phyloP scores from a whole-genome alignment of 2,329 filamentous ascomycete species.

The Exophiala mesophila region DNA sequence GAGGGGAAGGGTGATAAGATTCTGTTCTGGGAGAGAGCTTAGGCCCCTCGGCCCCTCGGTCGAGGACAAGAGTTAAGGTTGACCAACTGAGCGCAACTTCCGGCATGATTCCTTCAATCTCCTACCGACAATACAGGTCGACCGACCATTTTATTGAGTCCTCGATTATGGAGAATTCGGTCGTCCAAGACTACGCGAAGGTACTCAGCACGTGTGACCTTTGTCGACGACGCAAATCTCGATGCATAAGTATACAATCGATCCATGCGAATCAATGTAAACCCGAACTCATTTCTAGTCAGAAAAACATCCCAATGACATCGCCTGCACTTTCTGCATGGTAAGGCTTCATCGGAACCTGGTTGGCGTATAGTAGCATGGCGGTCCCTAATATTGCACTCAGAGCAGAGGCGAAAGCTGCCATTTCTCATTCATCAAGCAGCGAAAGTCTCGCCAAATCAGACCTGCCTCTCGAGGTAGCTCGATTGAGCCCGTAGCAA shows the following conservation, averaged over 20 bases:
- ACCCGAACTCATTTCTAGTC: conserved; percentile 3
- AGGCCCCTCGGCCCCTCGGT: too few relatives aligned
- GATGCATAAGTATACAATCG: conserved; percentile 39
- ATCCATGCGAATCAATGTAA: conserved; percentile 9
- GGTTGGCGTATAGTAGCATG: not conserved
- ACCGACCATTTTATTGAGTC: too few relatives aligned
- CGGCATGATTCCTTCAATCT: too few relatives aligned
- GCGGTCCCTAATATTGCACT: not conserved
- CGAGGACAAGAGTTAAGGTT: too few relatives aligned
- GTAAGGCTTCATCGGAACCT: conserved; percentile 17
- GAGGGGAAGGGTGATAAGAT: too few relatives aligned
- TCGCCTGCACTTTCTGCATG: conserved; percentile 29
- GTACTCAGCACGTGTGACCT: conserved; percentile 32
- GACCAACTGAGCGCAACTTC: too few relatives aligned
- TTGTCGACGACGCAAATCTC: conserved; percentile 39
- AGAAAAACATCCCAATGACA: conserved; percentile 3
- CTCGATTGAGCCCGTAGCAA: conserved; percentile 8
- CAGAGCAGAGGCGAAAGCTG: conserved; percentile 24
- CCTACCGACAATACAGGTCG: too few relatives aligned
- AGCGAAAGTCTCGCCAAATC: conserved; percentile 20
- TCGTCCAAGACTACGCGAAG: conserved; percentile 2
- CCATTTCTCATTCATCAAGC: conserved; percentile 18
- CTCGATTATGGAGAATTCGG: too few relatives aligned
- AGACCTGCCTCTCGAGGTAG: conserved; percentile 5
- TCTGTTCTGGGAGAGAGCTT: too few relatives aligned